A percentile compares a stretch with the other conserved stretches of the same genome.
These are phyloP conservation scores for Aspergillus oerlinghausenensis DNA, from an alignment of 2,329 filamentous ascomycete genomes.

Conservation along the genomic window DNA sequence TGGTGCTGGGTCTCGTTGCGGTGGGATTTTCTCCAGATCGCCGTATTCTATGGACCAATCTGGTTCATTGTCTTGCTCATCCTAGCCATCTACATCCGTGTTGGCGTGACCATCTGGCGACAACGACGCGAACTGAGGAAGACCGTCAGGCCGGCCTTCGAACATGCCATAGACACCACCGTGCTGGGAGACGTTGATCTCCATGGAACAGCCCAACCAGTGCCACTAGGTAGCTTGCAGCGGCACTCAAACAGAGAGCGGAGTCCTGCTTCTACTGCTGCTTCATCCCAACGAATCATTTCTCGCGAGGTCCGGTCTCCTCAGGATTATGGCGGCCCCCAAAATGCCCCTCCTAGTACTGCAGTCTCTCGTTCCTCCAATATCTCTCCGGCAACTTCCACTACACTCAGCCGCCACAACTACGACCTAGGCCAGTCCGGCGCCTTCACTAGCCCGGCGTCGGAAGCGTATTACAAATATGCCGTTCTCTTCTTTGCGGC, in stretches of 20 bases:
- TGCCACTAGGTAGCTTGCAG: not conserved
- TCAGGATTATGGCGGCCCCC: too few species aligned
- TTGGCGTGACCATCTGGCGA: conserved; percentile 2
- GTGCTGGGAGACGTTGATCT: not conserved
- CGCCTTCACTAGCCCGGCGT: not conserved
- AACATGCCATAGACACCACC: not conserved
- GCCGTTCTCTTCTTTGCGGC: conserved; percentile 29
- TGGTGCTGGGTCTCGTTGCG: conserved; percentile 70
- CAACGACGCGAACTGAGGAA: not conserved
- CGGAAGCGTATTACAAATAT: not conserved
- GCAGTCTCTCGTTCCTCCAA: too few species aligned
- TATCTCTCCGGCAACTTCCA: too few species aligned
- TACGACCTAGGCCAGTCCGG: not conserved
- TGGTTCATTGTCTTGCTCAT: conserved; percentile 20
- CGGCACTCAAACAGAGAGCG: not conserved
- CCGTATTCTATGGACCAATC: conserved; percentile 57
- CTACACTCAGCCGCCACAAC: too few species aligned
- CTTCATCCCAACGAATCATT: too few species aligned
- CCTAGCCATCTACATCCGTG: conserved; percentile 20
- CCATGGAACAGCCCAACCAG: not conserved
- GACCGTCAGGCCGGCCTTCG: not conserved
- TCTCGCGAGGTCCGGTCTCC: too few species aligned
- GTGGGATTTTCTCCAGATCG: conserved; percentile 66
- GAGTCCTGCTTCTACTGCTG: not conserved
- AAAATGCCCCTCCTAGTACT: too few species aligned